These are phyloP conservation scores for Colletotrichum gloeosporioides DNA, from an alignment of 2,329 filamentous ascomycete genomes.

Conservation along the genomic window DNA sequence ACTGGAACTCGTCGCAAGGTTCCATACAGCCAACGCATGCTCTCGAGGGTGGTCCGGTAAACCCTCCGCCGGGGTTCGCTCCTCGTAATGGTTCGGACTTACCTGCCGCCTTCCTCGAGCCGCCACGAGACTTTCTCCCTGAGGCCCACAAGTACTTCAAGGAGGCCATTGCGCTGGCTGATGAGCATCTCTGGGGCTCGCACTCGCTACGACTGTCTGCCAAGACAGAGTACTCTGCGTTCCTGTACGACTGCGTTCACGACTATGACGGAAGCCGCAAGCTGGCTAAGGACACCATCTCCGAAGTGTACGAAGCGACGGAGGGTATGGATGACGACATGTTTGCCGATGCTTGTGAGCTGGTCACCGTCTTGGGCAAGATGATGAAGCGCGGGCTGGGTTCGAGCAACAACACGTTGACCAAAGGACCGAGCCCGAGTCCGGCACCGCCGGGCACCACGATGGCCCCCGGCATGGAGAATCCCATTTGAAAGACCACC, in stretches of 20 bases:
- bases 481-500: constrained; percentile 39
- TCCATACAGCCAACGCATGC: constrained; percentile 55
- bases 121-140: constrained; percentile 80
- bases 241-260: constrained; percentile 90
- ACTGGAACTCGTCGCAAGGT: constrained; percentile 46
- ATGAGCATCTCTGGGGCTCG: constrained; percentile 79
- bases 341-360: constrained; percentile 88
- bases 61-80: constrained; percentile 60
- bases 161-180: constrained; percentile 77
- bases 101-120: constrained; percentile 71
- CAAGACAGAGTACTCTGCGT: constrained; percentile 91
- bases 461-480: constrained; percentile 44
- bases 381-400: constrained; percentile 82
- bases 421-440: constrained; percentile 37
- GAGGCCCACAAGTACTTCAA: constrained; percentile 82
- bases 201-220: constrained; percentile 89
- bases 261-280: constrained; percentile 78
- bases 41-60: constrained; percentile 64
- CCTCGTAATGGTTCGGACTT: constrained; percentile 34
- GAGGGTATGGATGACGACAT: constrained; percentile 96
- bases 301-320: constrained; percentile 88
- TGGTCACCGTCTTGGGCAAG: constrained; percentile 84
- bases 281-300: constrained; percentile 82
- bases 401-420: constrained; percentile 37
- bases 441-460: constrained; percentile 26